Evolutionary conservation across 2,329 filamentous ascomycete genomes (phyloP), one percentile per base, ranked within the genome.

Genomic region (Colletotrichum chlorophyti): DNA sequence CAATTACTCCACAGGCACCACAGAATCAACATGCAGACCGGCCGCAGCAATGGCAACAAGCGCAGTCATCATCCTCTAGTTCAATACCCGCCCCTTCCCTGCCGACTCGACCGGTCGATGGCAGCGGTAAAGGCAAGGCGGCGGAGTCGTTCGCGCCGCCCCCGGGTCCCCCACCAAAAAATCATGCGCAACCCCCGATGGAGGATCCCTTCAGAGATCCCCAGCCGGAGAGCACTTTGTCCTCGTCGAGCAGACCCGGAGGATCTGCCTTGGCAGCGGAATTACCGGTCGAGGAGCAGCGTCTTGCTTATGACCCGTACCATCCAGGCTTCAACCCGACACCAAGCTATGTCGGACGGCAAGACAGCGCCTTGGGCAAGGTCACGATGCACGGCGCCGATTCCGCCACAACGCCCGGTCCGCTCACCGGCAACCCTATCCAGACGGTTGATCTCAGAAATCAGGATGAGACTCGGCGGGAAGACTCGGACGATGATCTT

Each of bases 321-420:
- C 70, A 77, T 43, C 74, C 75, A 2, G 74, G 76, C 17, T 69
- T 68, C 61, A 61, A 53, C 42, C 40, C 60, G 49, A 73, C 70
- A 14, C 66, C 66, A 23, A 73, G 73, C 62, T 75, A 75, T 46
- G 37, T 70, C 2, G 69, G 68, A 38, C 68, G 75, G 31, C 75
- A 78, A 63, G 75, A 78, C 14, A 77, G 75, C 53, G 74, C 74
- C 17, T 51, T 74, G 37, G 74, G 71, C 34, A 76, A 77, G 65
- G 66, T 76, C 58, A 63, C 72, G 8, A 78, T 77, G 76, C 74
- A 77, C 43, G 77, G 75, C 7, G 75, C 70, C 32, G 69, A 49
- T 12, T 31, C 32, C 12, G 55, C 55, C 15, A 17, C 45, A 10
- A 51, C 55, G 14, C 55, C 43, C n/a, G 45, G 45, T 8, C 43